phyloP scores from a whole-genome alignment of 1,284 basidiomycete genomes.

The Pterula multifida region DNA sequence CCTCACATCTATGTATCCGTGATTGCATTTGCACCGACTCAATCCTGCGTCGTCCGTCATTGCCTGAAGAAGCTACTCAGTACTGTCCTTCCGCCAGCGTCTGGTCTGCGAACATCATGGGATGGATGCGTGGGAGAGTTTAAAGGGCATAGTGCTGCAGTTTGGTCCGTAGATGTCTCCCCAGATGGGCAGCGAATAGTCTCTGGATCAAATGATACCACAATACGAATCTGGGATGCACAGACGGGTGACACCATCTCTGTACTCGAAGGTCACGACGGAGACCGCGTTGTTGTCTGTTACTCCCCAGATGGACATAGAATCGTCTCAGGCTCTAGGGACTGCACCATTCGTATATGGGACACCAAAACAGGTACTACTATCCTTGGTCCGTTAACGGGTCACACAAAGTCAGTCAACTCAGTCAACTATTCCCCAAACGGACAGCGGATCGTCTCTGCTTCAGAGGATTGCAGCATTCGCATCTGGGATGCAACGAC shows the following conservation, averaged over 20 bases:
- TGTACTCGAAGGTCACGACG: background rate
- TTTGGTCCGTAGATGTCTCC: too few species aligned
- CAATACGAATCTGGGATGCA: background rate
- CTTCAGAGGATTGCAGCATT: background rate
- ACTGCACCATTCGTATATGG: background rate
- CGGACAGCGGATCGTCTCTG: background rate
- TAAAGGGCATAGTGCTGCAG: too few species aligned
- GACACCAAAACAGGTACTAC: background rate
- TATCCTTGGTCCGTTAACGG: background rate
- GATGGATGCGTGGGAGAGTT: background rate
- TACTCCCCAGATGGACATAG: background rate
- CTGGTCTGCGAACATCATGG: background rate
- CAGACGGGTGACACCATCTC: background rate
- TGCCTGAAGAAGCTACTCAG: background rate
- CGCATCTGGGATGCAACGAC: background rate
- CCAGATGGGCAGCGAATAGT: background rate
- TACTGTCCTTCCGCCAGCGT: background rate
- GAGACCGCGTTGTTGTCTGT: background rate
- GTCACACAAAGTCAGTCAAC: background rate
- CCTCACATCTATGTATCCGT: background rate
- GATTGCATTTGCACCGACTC: background rate
- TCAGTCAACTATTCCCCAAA: background rate
- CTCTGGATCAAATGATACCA: background rate
- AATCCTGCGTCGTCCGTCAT: background rate
- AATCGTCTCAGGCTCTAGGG: background rate